These are phyloP conservation scores for Kockiozyma suomiensis DNA, from an alignment of 805 yeast species.

Conservation along the genomic window DNA sequence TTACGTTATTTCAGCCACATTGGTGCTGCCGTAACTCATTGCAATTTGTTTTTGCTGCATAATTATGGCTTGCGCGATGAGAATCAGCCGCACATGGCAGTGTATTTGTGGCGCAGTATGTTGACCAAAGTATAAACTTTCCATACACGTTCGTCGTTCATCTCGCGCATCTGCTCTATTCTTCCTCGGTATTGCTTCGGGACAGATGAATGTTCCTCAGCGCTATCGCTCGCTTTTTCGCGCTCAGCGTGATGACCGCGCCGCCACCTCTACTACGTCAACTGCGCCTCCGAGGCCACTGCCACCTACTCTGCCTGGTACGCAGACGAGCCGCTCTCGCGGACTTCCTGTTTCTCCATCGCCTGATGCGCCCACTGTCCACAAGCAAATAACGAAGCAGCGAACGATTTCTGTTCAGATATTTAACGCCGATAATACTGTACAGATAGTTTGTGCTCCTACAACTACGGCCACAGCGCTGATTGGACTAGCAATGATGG, in stretches of 20 bases:
- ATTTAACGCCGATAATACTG: slow-evolving; percentile 3
- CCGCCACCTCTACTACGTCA: background rate
- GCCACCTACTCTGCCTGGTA: background rate
- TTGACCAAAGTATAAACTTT: slow-evolving; percentile 7
- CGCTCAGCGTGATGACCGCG: background rate
- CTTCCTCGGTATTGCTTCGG: background rate
- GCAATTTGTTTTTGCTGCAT: background rate
- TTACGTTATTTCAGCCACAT: background rate
- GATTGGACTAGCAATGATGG: slow-evolving; percentile 1
- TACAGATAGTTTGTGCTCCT: slow-evolving; percentile 4
- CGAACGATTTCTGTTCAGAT: slow-evolving; percentile 8
- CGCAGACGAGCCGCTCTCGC: slow-evolving; percentile 2
- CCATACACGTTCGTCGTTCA: background rate
- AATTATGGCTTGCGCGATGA: slow-evolving; percentile 2
- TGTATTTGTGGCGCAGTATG: slow-evolving; percentile 3
- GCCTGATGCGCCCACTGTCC: background rate
- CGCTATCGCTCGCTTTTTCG: slow-evolving; percentile 27
- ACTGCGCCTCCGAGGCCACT: background rate
- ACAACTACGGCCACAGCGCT: slow-evolving; percentile 18
- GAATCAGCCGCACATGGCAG: slow-evolving; percentile 8
- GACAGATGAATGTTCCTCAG: slow-evolving; percentile 20
- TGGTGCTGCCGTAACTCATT: too few species aligned
- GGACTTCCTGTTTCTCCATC: background rate
- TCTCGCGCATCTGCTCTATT: background rate
- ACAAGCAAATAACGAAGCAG: background rate